Evolutionary conservation across 2,329 filamentous ascomycete species (phyloP).

Genomic region (Phyllosticta citriasiana): DNA sequence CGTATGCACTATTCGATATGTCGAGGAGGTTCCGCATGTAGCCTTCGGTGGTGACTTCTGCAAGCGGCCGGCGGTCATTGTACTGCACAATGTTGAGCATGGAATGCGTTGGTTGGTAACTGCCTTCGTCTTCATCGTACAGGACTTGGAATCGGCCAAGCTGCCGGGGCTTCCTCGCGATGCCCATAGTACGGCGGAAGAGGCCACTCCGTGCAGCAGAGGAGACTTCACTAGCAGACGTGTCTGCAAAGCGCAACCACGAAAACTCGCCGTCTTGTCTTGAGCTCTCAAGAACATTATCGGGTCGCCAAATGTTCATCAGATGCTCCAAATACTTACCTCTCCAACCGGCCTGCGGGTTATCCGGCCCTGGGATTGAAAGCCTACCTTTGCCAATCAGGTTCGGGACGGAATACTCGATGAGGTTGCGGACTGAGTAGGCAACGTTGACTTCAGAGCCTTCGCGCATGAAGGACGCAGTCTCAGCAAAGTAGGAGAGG

Average conservation of each 20-base stretch:
- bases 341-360: constrained; percentile 67
- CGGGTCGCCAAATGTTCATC: constrained; percentile 83
- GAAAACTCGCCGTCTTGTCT: constrained; percentile 62
- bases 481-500: constrained; percentile 82
- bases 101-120: constrained; percentile 63
- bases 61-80: constrained; percentile 54
- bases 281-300: constrained; percentile 60
- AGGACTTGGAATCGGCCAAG: constrained; percentile 56
- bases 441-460: constrained; percentile 67
- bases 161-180: constrained; percentile 42
- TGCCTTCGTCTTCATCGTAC: constrained; percentile 54
- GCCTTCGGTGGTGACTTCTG: constrained; percentile 62
- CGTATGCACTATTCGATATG: constrained; percentile 56
- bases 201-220: constrained; percentile 58
- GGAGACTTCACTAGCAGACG: constrained; percentile 63
- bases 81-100: constrained; percentile 72
- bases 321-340: constrained; percentile 67
- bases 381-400: constrained; percentile 76
- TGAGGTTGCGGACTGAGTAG: constrained; percentile 79
- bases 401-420: constrained; percentile 74
- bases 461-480: constrained; percentile 87
- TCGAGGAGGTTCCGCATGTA: constrained; percentile 68
- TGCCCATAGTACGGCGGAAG: constrained; percentile 61
- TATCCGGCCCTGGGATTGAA: constrained; percentile 61
- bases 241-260: constrained; percentile 79